Evolutionary conservation across 805 yeast species (phyloP).

Genomic region (Starmerella ratchasimensis): DNA sequence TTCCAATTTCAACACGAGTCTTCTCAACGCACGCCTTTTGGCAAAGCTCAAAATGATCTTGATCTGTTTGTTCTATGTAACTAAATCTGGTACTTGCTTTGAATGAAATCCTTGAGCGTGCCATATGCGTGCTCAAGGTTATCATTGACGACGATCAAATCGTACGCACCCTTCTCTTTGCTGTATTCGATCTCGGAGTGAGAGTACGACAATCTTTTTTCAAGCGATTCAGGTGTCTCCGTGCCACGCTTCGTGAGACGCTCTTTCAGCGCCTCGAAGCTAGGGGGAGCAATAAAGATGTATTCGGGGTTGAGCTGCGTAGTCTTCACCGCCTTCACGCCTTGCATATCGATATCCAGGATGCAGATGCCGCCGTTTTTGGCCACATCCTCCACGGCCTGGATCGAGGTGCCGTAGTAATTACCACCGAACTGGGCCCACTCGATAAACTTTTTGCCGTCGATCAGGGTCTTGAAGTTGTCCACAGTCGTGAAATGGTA

Average conservation of each 20-base stretch:
- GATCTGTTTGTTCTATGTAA: too few species aligned
- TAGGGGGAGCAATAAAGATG: constrained; percentile 86
- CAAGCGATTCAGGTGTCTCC: constrained; percentile 73
- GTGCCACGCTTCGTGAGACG: constrained; percentile 88
- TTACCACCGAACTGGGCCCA: constrained; percentile 98
- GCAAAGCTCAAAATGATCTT: too few species aligned
- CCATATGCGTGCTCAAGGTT: constrained; percentile 77
- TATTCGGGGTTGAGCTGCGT: constrained; percentile 72
- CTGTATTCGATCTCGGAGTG: constrained; percentile 79
- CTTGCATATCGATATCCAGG: constrained; percentile 97
- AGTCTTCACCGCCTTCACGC: constrained; percentile 81
- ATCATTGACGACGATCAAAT: constrained; percentile 75
- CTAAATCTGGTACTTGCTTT: constrained; percentile 6
- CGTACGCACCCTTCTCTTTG: constrained; percentile 75
- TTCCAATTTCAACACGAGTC: too few species aligned
- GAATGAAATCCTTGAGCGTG: constrained; percentile 64
- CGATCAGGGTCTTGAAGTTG: constrained; percentile 63
- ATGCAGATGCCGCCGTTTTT: constrained; percentile 60
- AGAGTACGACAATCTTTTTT: constrained; percentile 79
- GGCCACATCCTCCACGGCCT: constrained; percentile 64
- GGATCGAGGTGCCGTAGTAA: constrained; percentile 87
- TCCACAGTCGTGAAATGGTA: constrained; percentile 78
- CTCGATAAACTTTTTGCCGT: constrained; percentile 68
- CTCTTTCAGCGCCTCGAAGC: constrained; percentile 56
- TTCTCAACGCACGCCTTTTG: too few species aligned